Evolutionary conservation across 148 eudicot genomes (phyloP).

Genomic region (Talinum fruticosum): DNA sequence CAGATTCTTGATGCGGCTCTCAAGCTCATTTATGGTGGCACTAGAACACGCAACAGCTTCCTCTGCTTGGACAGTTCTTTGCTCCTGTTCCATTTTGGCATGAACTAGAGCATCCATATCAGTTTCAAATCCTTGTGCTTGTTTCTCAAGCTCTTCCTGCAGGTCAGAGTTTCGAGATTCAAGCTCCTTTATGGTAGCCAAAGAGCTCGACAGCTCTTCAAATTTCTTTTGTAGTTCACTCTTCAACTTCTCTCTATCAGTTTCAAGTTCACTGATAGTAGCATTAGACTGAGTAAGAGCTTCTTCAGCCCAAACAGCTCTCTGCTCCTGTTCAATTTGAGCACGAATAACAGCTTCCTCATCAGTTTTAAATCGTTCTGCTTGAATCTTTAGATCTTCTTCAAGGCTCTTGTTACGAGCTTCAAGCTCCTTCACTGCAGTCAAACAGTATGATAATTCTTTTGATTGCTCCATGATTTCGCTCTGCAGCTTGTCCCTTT

Average conservation of each 20-base stretch:
- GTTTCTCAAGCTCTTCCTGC: conserved; percentile 34
- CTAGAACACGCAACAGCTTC: conserved; percentile 17
- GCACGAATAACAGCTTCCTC: conserved; percentile 21
- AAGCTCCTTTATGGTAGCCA: conserved; percentile 32
- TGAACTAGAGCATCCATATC: conserved; percentile 33
- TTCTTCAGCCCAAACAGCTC: conserved; percentile 33
- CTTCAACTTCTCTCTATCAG: conserved; percentile 23
- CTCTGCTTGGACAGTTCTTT: conserved; percentile 32
- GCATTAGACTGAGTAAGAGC: conserved; percentile 27
- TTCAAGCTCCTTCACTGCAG: conserved; percentile 31
- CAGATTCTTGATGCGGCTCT: conserved; percentile 47
- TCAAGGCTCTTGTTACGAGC: conserved; percentile 26
- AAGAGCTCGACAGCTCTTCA: conserved; percentile 25
- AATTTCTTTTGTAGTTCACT: conserved; percentile 26
- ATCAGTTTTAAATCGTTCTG: conserved; percentile 21
- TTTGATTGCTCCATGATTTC: conserved; percentile 31
- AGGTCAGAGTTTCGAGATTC: conserved; percentile 24
- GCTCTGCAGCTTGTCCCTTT: conserved; percentile 31
- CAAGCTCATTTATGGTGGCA: conserved; percentile 45
- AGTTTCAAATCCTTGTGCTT: conserved; percentile 32
- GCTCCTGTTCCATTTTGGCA: conserved; percentile 34
- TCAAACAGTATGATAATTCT: conserved; percentile 32
- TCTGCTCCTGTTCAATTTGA: conserved; percentile 29
- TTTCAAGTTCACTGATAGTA: conserved; percentile 31
- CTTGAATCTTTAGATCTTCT: conserved; percentile 26